These are phyloP conservation scores for Calocybe gambosa DNA, from an alignment of 1,284 basidiomycete species.

Conservation along the genomic window DNA sequence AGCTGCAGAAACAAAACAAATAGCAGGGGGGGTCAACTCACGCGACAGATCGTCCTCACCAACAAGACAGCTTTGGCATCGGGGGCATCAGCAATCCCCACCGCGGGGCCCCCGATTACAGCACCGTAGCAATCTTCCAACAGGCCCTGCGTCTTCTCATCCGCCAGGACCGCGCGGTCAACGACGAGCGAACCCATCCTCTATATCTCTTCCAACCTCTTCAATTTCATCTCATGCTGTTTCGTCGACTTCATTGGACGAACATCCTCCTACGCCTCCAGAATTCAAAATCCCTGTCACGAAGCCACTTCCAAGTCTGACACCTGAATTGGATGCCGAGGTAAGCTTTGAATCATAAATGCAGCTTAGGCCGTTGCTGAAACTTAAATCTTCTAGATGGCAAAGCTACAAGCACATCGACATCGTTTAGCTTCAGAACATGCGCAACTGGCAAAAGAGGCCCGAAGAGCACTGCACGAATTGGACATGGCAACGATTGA, in stretches of 20 bases:
- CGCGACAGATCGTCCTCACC: constrained; percentile 18
- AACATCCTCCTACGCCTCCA: constrained; percentile 1
- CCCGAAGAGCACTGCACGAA: constrained; percentile 51
- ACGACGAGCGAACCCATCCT: constrained; percentile 19
- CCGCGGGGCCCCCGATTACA: constrained; percentile 36
- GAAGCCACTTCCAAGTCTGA: constrained; percentile 12
- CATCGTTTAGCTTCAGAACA: constrained; percentile 36
- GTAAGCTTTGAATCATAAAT: constrained; percentile 14
- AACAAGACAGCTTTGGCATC: constrained; percentile 18
- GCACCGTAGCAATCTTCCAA: constrained; percentile 13
- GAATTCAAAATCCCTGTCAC: constrained; percentile 10
- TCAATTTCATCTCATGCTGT: constrained; percentile 2
- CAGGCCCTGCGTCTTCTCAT: constrained; percentile 14
- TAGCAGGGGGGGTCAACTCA: constrained; percentile 1
- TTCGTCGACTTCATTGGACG: constrained; percentile 4
- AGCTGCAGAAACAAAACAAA: constrained; percentile 7
- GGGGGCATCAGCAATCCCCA: constrained; percentile 22
- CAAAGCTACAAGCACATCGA: constrained; percentile 33
- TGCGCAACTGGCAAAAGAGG: constrained; percentile 33
- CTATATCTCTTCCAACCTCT: constrained; percentile 6
- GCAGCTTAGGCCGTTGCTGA: not conserved
- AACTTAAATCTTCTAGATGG: constrained; percentile 18
- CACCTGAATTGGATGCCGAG: constrained; percentile 21
- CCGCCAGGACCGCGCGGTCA: constrained; percentile 20
- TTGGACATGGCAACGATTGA: constrained; percentile 54